Evolutionary conservation across 805 yeast genomes (phyloP), one percentile per base, ranked within the genome.

Genomic region (Cyberlindnera americana): DNA sequence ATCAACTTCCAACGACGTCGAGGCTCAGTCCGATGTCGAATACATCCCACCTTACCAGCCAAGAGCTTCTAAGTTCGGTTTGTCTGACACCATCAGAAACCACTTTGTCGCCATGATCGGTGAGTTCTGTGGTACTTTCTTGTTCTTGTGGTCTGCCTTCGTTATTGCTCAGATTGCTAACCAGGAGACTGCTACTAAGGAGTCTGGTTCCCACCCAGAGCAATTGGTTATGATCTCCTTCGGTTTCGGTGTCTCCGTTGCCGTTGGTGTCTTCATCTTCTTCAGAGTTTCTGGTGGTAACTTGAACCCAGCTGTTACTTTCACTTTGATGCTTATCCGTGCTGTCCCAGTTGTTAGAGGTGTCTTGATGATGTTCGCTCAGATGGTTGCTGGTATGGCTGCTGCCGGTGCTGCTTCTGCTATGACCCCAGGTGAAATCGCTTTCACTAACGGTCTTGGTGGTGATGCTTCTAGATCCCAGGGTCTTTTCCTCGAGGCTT

Each of bases 341-440:
- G 91, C 87, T 40, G 72, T 83, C 44, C 74, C 87, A 29, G 87
- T 89, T 40, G 45, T 82, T 23, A 77, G 93, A 62, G 90, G 83
- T 50, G 61, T 69, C 17, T 60, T 83, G 41, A 77, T 82, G 79
- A 64, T 76, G 63, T 33, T 81, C 39, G 51, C 90, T 29, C 95
- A 87, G 67, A 60, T 86, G 56, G 64, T 85, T 60, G 95, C 84
- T 37, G 95, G 95, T 64, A 82, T 87, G 81, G 88, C 88, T 54
- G 95, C 95, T 41, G 95, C 91, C 41, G 95, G 87, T 62, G 91
- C 88, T 32, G 95, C 88, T 35, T 66, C 76, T 48, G 93, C 87
- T 31, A 75, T 86, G 81, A 83, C 91, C 18, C 95, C 95, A 29
- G 95, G 95, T 47, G 69, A 70, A 35, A 70, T 86, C 52, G 69